Base-by-base conservation (phyloP, 305 asterid genomes). In the Caryopteris hybrid region DNA sequence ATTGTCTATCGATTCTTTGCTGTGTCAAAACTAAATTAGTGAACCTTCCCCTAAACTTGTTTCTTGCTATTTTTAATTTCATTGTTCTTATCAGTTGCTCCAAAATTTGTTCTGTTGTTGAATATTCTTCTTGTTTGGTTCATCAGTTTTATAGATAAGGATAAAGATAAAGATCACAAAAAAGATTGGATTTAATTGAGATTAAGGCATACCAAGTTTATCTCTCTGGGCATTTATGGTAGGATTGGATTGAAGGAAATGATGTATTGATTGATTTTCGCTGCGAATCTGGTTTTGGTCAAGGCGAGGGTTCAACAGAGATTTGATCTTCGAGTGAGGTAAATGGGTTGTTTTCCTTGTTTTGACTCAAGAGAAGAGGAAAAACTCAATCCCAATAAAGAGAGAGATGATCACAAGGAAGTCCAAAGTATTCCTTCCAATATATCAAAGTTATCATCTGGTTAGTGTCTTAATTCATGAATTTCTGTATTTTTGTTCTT, bases 301-400 rank as follows among this genome's bases (percentile, higher is more conserved):
- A 14, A 66, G 61, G n/a, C 61, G 64, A 64, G 72, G 77, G 77
- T 64, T 69, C 60, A 63, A 39, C 36, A 27, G 78, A 74, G 75
- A 71, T 75, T 79, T 74, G 81, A 81, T 82, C 77, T 84, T 80
- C 70, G 53, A 38, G 76, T n/a, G 63, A 63, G 73, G 66, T 48
- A 74, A 45, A 94, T 94, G 99, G 97, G 98, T 54, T 94, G 97
- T 72, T 94, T 94, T 81, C 87, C 95, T 68, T 94, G 99, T 78
- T 94, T 94, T 75, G 99, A 86, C 72, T 85, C 98, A 21, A 85
- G 80, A 46, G 95, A 91, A 63, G 96, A 81, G 76, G 93, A 85
- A 66, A 87, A 80, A 74, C 81, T 91, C 60, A 87, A 91, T 75
- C 86, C 89, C 48, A 82, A 67, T 53, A 71, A 70, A 57, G 84